Evolutionary conservation across 2,329 filamentous ascomycete species (phyloP), one percentile per base, ranked within the genome.

Genomic region (Parastagonospora avenae): DNA sequence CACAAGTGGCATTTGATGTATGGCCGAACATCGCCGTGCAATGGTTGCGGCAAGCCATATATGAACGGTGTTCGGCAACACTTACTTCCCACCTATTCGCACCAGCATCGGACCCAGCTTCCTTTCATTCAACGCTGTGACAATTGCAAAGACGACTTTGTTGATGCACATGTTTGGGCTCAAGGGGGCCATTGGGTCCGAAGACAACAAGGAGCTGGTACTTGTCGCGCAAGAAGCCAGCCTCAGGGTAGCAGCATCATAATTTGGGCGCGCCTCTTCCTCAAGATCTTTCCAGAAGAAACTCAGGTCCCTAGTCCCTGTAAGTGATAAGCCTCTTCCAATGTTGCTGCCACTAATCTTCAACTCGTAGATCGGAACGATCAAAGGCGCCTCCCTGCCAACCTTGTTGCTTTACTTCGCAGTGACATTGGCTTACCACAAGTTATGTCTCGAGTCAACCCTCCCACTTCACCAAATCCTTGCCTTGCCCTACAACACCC

Each of bases 41-140:
- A 42, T 35, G 50, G 50, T 12, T 48, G 44, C 11, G 41, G 35
- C 3, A 42, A 52, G 19, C n/a, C 38, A 11, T 37, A 48, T 7
- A 40, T 45, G 44, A 52, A 45, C 15, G 40, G 36, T 15, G 40
- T 52, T 28, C 44, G 44, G 40, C 41, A 43, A 30, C 50, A 52
- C 19, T 16, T 52, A 10, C 32, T 42, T 8, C 46, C 46, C 3
- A 42, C 27, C 16, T 44, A 47, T n/a, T 52, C 50, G 3, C 46
- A 48, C 4, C 42, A 41, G 35, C 50, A 52, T 27, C 14, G n/a
- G 7, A 29, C 15, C 8, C 16, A 40, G 5, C 15, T 48, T 11
- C 9, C n/a, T 11, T 44, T 48, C 15, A 30, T 52, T 5, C 33
- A 32, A 16, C 44, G 45, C 11, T 52, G 50, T 12, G 35, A 24